Percentiles rank a stretch among this genome's conserved stretches.
Evolutionary conservation across 2,329 filamentous ascomycete species (phyloP).

Genomic region (Exserohilum turcica): DNA sequence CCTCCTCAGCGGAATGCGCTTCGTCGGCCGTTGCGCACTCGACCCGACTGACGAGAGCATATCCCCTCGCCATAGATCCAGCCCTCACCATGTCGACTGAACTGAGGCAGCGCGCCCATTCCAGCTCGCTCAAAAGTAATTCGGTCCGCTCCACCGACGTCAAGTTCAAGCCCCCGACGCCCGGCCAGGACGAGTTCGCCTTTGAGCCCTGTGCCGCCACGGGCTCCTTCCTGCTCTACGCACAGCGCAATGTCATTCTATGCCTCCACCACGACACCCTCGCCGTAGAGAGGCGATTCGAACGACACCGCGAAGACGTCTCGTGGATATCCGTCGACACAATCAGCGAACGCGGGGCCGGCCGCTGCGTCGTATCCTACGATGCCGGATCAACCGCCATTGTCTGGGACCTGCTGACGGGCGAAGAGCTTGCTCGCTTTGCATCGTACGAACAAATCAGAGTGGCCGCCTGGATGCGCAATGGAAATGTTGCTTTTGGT

Average conservation of each 20-base stretch:
- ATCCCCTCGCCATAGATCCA: slow-evolving; percentile 27
- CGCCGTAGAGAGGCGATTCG: slow-evolving; percentile 84
- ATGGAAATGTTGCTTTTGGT: slow-evolving; percentile 97
- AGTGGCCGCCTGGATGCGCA: slow-evolving; percentile 92
- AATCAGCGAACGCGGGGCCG: slow-evolving; percentile 82
- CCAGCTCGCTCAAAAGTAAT: slow-evolving; percentile 38
- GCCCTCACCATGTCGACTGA: slow-evolving; percentile 52
- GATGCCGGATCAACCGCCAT: slow-evolving; percentile 90
- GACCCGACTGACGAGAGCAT: slow-evolving; percentile 38
- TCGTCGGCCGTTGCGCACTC: slow-evolving; percentile 27
- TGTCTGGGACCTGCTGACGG: slow-evolving; percentile 94
- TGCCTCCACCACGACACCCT: slow-evolving; percentile 93
- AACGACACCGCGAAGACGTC: slow-evolving; percentile 81
- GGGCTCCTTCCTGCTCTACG: slow-evolving; percentile 86
- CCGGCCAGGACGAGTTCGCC: slow-evolving; percentile 55
- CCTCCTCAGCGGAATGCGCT: slow-evolving; percentile 38
- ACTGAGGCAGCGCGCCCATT: slow-evolving; percentile 50
- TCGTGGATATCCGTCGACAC: slow-evolving; percentile 87
- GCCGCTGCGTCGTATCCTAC: slow-evolving; percentile 88
- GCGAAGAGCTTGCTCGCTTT: slow-evolving; percentile 89
- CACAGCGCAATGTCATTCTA: slow-evolving; percentile 78
- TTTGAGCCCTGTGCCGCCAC: slow-evolving; percentile 92
- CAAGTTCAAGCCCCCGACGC: slow-evolving; percentile 50
- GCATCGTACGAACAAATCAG: slow-evolving; percentile 85
- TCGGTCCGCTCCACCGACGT: slow-evolving; percentile 43